phyloP scores from a whole-genome alignment of 1,284 basidiomycete species.

The Ceratobasidium sp. region DNA sequence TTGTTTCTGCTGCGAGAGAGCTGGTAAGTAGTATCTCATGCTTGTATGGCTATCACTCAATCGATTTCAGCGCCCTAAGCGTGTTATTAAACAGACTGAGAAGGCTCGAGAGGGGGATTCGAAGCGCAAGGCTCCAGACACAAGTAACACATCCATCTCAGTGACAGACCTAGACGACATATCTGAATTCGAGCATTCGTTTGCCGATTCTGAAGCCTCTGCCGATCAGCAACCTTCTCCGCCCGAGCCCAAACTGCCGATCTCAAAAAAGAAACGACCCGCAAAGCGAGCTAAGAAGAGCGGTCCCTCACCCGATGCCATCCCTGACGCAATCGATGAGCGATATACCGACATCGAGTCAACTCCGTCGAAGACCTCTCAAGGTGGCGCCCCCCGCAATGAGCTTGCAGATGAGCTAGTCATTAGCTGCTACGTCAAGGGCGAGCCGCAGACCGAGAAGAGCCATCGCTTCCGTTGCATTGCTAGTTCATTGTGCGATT shows the following conservation, averaged over 20 bases:
- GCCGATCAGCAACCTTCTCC: neutral
- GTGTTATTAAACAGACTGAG: neutral
- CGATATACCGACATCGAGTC: neutral
- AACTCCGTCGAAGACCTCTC: neutral
- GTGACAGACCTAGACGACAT: neutral
- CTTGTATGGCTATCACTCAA: neutral
- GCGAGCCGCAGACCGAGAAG: neutral
- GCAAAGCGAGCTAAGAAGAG: conserved; percentile 1
- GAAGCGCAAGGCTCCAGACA: conserved; percentile 7
- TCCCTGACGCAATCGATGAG: neutral
- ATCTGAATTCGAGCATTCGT: neutral
- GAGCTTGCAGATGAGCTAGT: neutral
- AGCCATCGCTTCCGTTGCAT: neutral
- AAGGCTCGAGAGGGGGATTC: neutral
- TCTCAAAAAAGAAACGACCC: neutral
- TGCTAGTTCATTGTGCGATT: conserved; percentile 9
- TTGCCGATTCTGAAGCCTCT: neutral
- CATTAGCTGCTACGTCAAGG: neutral
- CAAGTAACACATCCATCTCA: neutral
- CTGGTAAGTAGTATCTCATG: neutral
- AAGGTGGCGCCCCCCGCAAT: conserved; percentile 10
- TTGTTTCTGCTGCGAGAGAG: neutral
- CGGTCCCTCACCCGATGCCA: neutral
- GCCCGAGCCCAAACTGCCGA: too few species aligned
- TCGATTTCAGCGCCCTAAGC: neutral